Evolutionary conservation across 1,139 yeast species (phyloP), one percentile per base, ranked within the genome.

Genomic region (Debaryomyces psychrophilus): DNA sequence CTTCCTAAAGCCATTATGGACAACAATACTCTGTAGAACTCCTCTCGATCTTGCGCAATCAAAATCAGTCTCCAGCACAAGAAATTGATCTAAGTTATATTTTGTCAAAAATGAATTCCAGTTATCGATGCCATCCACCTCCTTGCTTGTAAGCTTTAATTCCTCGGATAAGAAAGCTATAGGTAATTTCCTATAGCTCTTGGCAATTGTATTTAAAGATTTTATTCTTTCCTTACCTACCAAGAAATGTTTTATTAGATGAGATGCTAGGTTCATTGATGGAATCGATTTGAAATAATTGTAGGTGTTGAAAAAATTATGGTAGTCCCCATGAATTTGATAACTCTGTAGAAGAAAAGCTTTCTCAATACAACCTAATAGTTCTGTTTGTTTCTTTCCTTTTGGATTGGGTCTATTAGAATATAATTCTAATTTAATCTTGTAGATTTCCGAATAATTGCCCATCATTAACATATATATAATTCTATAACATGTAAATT

Each of bases 401-500:
- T 37, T 27, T n/a, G 41, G 35, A 2, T 38, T 27, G 15, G 27
- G 26, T 8, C 20, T 15, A 25, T 36, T 27, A n/a, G 35, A 29
- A 11, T 15, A 12, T 12, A 44, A 20, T 49, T 62, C 50, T 37
- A 69, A 54, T 37, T 64, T 68, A 41, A 75, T 57, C 44, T 71
- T 71, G 50, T 66, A 68, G 2, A 80, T 68, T 44, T 79, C 84
- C 20, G 76, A 63, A 48, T 68, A 67, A 63, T 89, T 89, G 43
- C 80, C 83, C n/a, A 96, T 92, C 59, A 90, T 79, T 45, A 90
- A 69, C 69, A 85, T 79, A 62, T 92, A 92, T 3, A 90, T 69
- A n/a, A 90, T 74, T 44, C 92, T 73, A 62, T 89, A 92, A 40
- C 89, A 78, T 43, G 83, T 66, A 59, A 88, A 89, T 61, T 92